Evolutionary conservation across 768 basidiomycete species (phyloP).

Genomic region (Lenzites betulinus): DNA sequence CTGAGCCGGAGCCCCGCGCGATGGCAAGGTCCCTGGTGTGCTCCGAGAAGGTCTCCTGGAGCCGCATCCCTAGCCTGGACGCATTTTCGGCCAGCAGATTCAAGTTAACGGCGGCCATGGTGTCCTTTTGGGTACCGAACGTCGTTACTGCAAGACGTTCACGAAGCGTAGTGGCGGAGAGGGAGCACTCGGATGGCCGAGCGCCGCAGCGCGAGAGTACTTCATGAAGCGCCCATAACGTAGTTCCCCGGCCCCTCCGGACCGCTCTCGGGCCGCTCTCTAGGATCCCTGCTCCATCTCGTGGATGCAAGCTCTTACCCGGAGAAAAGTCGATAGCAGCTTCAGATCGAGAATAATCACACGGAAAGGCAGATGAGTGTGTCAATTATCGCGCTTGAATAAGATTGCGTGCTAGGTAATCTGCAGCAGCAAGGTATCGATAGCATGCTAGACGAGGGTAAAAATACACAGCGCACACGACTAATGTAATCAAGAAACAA

Average conservation of each 20-base stretch:
- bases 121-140: not conserved
- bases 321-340: not conserved
- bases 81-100: constrained; percentile 76
- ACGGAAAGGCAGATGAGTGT: not conserved
- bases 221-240: constrained; percentile 10
- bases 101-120: constrained; percentile 25
- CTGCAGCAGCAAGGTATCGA: constrained; percentile 27
- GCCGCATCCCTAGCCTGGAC: constrained; percentile 75
- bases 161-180: not conserved
- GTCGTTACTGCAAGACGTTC: not conserved
- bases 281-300: too few species aligned
- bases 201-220: not conserved
- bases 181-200: not conserved
- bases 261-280: not conserved
- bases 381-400: constrained; percentile 15
- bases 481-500: constrained; percentile 32
- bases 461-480: constrained; percentile 34
- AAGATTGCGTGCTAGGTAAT: constrained; percentile 18
- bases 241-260: constrained; percentile 4
- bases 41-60: constrained; percentile 83
- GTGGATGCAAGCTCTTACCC: too few species aligned
- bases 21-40: constrained; percentile 73
- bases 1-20: constrained; percentile 52
- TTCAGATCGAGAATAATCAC: not conserved
- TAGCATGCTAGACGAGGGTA: constrained; percentile 31